Percentiles rank a stretch among this genome's conserved stretches.
phyloP scores from a whole-genome alignment of 345 rosid species.

The Litchi chinensis region DNA sequence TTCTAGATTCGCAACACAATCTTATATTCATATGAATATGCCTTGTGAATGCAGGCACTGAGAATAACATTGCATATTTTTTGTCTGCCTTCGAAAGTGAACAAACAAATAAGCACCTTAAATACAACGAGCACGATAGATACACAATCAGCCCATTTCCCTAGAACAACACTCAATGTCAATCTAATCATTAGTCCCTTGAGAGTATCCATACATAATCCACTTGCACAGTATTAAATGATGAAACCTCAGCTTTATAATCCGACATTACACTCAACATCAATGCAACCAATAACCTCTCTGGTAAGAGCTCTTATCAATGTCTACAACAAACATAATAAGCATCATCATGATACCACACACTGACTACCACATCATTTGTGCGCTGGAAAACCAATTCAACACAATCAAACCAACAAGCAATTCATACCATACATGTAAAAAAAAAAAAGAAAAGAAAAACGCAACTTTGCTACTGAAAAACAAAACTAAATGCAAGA shows the following conservation, averaged over 20 bases:
- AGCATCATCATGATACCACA: too few relatives aligned
- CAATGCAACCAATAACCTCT: too few relatives aligned
- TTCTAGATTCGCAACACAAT: not conserved
- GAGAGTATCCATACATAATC: not conserved
- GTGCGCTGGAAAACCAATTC: not conserved
- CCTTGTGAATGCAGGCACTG: not conserved
- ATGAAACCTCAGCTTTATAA: not conserved
- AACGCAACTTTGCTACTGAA: not conserved
- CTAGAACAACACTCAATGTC: not conserved
- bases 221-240: not conserved
- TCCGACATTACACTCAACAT: not conserved
- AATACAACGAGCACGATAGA: not conserved
- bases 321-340: too few relatives aligned
- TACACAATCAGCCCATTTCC: slow-evolving; percentile 13
- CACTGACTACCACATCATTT: not conserved
- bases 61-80: not conserved
- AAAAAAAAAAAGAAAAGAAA: too few relatives aligned
- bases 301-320: too few relatives aligned
- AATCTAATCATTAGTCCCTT: not conserved
- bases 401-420: not conserved
- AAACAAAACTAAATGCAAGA: not conserved
- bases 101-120: not conserved
- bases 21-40: not conserved
- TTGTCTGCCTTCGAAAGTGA: not conserved
- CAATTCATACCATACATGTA: not conserved